phyloP scores from a whole-genome alignment of 2,329 filamentous ascomycete genomes.

The Calonectria hawksworthii region DNA sequence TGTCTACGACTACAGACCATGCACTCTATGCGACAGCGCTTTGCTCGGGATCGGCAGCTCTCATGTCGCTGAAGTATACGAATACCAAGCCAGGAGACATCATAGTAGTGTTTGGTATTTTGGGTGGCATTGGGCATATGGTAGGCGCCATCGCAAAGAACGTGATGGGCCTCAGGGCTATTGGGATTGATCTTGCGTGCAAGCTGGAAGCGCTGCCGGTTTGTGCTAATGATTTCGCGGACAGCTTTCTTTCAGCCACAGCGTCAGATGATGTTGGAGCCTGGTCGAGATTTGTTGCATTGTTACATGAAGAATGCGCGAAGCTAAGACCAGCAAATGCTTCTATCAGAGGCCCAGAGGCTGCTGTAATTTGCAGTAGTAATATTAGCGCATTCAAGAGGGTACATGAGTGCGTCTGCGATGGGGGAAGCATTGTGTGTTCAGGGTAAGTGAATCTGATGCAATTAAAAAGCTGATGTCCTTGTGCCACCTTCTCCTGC shows the following conservation, averaged over 20 bases:
- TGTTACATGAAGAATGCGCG: background rate
- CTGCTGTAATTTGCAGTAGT: background rate
- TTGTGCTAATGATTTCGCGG: background rate
- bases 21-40: too few species aligned
- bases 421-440: conserved; percentile 5
- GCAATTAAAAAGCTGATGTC: background rate
- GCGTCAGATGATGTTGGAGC: background rate
- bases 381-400: background rate
- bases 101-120: too few species aligned
- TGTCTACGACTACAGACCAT: too few species aligned
- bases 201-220: background rate
- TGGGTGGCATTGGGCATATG: too few species aligned
- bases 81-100: too few species aligned
- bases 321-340: background rate
- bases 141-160: too few species aligned
- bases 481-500: too few species aligned
- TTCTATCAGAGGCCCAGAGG: background rate
- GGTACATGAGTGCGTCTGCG: conserved; percentile 5
- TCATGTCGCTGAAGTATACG: too few species aligned
- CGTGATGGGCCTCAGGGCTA: background rate
- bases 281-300: background rate
- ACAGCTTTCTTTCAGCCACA: background rate
- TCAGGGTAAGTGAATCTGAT: background rate
- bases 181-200: background rate
- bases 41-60: too few species aligned